Percentiles rank a stretch among this genome's conserved stretches.
Evolutionary conservation across 331 rosid species (phyloP).

Genomic region (Acacia concinna): DNA sequence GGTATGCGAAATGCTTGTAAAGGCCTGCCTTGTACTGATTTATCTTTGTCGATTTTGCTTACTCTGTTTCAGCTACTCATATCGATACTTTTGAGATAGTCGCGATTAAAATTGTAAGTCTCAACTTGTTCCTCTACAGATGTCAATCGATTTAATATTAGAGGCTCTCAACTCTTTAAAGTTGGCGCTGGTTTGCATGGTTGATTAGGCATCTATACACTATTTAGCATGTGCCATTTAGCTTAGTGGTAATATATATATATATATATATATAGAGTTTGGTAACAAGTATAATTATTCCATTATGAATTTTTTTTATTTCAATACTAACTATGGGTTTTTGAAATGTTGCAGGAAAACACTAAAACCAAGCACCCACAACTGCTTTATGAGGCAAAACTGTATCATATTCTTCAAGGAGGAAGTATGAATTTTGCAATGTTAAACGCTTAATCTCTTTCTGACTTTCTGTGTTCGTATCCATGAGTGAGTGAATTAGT

Average conservation of each 20-base stretch:
- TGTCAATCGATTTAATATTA: background rate
- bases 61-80: conserved; percentile 64
- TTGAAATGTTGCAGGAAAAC: conserved; percentile 62
- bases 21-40: conserved; percentile 23
- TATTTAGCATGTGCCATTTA: conserved; percentile 13
- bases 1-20: background rate
- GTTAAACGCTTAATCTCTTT: background rate
- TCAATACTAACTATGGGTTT: background rate
- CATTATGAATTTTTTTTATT: background rate
- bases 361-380: conserved; percentile 92
- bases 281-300: conserved; percentile 18
- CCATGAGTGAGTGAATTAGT: background rate
- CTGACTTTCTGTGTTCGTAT: background rate
- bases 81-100: conserved; percentile 87
- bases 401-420: conserved; percentile 84
- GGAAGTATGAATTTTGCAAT: conserved; percentile 70
- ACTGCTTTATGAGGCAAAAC: conserved; percentile 83
- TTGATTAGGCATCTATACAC: conserved; percentile 5
- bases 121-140: background rate
- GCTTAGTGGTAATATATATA: background rate
- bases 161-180: background rate
- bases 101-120: conserved; percentile 69
- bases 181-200: background rate
- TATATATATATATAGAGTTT: background rate
- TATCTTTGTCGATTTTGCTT: conserved; percentile 15